phyloP scores from a whole-genome alignment of 2,329 filamentous ascomycete genomes.

The Microdochium bolleyi region DNA sequence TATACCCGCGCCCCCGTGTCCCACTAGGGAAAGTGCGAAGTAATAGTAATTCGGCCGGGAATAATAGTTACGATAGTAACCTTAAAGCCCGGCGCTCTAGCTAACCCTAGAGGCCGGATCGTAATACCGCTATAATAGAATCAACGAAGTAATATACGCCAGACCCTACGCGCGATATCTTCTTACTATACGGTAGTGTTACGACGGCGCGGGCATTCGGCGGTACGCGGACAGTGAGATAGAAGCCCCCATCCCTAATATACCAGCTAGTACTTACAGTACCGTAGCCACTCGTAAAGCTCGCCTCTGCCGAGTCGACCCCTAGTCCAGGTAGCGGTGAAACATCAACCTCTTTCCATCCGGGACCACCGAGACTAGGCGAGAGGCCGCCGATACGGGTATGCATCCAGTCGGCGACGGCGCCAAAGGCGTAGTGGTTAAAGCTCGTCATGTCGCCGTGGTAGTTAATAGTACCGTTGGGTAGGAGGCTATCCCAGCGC shows the following conservation, averaged over 20 bases:
- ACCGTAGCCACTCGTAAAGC: conserved; percentile 2
- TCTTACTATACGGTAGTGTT: no score
- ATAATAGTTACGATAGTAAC: no score
- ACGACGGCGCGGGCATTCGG: conserved; percentile 1
- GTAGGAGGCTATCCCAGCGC: conserved; percentile 26
- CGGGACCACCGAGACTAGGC: conserved; percentile 10
- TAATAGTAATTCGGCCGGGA: no score
- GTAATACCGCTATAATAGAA: no score
- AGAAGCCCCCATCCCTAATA: background rate
- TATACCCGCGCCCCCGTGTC: no score
- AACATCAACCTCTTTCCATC: conserved; percentile 6
- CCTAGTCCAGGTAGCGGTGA: conserved; percentile 1
- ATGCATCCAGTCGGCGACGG: conserved; percentile 27
- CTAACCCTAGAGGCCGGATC: no score
- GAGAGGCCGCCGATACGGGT: conserved; percentile 18
- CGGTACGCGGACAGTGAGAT: background rate
- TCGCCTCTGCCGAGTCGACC: background rate
- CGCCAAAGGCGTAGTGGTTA: no score
- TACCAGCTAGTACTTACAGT: background rate
- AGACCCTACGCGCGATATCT: no score
- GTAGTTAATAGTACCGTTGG: conserved; percentile 22
- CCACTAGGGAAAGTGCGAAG: no score
- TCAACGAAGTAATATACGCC: no score
- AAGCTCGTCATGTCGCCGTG: conserved; percentile 24
- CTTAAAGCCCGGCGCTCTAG: no score